Base-by-base conservation (phyloP, 176 grass and related monocot genomes). In the Urochloa ruziziensis region DNA sequence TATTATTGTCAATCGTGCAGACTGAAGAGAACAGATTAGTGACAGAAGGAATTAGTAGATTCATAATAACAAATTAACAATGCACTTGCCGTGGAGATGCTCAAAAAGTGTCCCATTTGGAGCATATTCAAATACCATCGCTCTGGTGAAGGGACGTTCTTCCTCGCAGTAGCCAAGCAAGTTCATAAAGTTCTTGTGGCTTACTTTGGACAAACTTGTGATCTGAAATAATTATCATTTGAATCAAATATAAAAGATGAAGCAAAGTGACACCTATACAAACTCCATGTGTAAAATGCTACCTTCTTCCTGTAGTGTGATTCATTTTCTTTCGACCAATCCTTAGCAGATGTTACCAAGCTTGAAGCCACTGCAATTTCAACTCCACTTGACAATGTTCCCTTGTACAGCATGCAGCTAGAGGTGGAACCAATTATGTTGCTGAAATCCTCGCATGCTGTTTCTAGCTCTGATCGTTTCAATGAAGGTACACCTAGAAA, bases 121-220 rank as follows among this genome's bases (percentile, higher is more conserved):
- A 81, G 94, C 91, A 72, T 97, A 97, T 79, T 97, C 94, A 88
- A 97, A 97, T 70, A 97, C 91, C 94, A 97, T 97, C 71, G 84
- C 89, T 77, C 94, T 92, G 57, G 85, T 92, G 86, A 97, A 94
- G 75, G 91, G 94, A 15, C 66, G 49, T n/a, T 65, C 89, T 83
- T 97, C 94, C 88, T 92, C 94, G 39, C 94, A 97, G 70, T 88
- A 97, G 60, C 94, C 94, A 76, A 97, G 90, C 61, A 97, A 84
- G 86, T 94, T 94, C 68, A 97, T 89, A 88, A 97, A 94, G 75
- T 97, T 94, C 53, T 91, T 94, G 85, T 97, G 89, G 80, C 89
- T 94, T 80, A 94, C 86, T 91, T 88, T 92, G 61, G 68, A 94
- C 82, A 97, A 87, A 79, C 28, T 86, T 58, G 88, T 90, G 77